Evolutionary conservation across 2,329 filamentous ascomycete genomes (phyloP).

Genomic region (Septoria petroselini): DNA sequence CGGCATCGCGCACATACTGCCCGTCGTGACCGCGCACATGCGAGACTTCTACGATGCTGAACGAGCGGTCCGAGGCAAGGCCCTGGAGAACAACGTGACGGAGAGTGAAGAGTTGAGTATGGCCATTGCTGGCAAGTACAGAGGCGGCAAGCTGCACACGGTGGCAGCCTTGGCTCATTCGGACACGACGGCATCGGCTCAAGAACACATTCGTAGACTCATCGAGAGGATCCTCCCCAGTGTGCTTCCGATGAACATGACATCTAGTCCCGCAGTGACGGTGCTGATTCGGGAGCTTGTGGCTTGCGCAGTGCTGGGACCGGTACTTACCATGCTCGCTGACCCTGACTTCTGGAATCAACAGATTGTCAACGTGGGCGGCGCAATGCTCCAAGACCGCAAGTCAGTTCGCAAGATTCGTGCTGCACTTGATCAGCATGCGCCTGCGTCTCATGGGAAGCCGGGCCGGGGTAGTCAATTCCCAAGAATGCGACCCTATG

Average conservation of each 20-base stretch:
- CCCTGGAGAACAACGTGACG: slow-evolving; percentile 83
- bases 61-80: slow-evolving; percentile 76
- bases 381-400: slow-evolving; percentile 80
- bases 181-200: slow-evolving; percentile 79
- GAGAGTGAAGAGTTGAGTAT: slow-evolving; percentile 95
- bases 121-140: slow-evolving; percentile 92
- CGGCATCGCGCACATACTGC: slow-evolving; percentile 76
- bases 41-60: slow-evolving; percentile 90
- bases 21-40: slow-evolving; percentile 83
- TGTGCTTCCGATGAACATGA: slow-evolving; percentile 69
- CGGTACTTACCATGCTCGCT: slow-evolving; percentile 72
- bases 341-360: slow-evolving; percentile 99
- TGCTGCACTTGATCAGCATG: slow-evolving; percentile 89
- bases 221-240: slow-evolving; percentile 68
- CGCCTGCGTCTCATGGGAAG: slow-evolving; percentile 62
- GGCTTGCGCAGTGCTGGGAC: slow-evolving; percentile 84
- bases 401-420: slow-evolving; percentile 91
- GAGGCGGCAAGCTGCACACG: slow-evolving; percentile 80
- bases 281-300: slow-evolving; percentile 84
- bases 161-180: slow-evolving; percentile 80
- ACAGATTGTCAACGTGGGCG: slow-evolving; percentile 77
- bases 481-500: slow-evolving; percentile 73
- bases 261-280: slow-evolving; percentile 75
- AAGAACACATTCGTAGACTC: slow-evolving; percentile 80
- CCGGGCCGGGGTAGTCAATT: slow-evolving; percentile 54